These are phyloP conservation scores for Salix brachista DNA, from an alignment of 345 rosid species.

Conservation along the genomic window DNA sequence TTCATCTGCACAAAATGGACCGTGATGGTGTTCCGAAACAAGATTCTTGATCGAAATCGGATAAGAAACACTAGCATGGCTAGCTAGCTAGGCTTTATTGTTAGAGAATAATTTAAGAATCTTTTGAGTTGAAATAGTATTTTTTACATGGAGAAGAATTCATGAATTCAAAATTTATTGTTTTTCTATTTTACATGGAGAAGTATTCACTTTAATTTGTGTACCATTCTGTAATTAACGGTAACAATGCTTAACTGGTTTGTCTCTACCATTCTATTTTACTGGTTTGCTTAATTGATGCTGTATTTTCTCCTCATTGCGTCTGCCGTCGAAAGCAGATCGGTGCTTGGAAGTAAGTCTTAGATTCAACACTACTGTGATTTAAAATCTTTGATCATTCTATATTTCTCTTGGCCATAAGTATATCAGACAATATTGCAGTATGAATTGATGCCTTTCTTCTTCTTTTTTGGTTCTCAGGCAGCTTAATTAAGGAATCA, in stretches of 20 bases:
- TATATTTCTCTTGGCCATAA: neutral
- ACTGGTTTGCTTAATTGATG: too few species aligned
- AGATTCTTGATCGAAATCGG: neutral
- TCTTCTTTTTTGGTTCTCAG: too few species aligned
- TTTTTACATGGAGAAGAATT: too few species aligned
- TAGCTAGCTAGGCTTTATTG: neutral
- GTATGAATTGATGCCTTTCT: too few species aligned
- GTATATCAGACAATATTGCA: neutral
- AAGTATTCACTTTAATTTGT: neutral
- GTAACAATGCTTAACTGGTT: neutral
- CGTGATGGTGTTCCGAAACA: neutral
- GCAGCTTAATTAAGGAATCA: too few species aligned
- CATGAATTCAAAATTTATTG: too few species aligned
- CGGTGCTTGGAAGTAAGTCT: neutral
- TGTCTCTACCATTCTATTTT: neutral
- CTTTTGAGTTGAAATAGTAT: too few species aligned
- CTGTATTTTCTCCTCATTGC: slow-evolving; percentile 17
- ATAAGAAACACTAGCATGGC: neutral
- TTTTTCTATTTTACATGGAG: neutral
- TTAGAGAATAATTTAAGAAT: too few species aligned
- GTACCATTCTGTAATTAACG: neutral
- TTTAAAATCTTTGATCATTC: neutral
- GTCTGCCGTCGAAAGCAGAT: slow-evolving; percentile 17
- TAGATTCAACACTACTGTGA: neutral
- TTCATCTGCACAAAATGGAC: neutral